Evolutionary conservation across 2,329 filamentous ascomycete genomes (phyloP).

Genomic region (Fusarium hainanense): DNA sequence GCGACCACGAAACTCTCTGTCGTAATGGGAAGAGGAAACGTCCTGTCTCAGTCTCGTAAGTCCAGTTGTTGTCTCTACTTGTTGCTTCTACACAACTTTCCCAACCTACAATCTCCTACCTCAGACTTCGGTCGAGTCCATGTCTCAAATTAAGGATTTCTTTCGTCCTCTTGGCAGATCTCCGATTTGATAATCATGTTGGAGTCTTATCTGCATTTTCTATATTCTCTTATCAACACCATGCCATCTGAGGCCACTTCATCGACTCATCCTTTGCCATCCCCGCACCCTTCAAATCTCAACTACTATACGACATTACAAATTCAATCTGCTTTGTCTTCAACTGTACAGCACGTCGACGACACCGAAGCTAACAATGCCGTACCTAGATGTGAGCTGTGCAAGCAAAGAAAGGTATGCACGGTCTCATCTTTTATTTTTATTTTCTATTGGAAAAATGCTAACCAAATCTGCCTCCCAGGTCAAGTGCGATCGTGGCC

Average conservation of each 20-base stretch:
- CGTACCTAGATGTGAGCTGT: constrained; percentile 74
- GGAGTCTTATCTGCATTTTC: constrained; percentile 40
- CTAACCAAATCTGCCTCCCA: constrained; percentile 47
- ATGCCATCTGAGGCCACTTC: constrained; percentile 35
- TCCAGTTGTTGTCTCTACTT: constrained; percentile 22
- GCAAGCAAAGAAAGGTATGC: constrained; percentile 81
- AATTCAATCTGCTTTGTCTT: constrained; percentile 32
- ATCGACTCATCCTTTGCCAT: constrained; percentile 29
- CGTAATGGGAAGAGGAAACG: constrained; percentile 66
- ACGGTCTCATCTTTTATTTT: neutral
- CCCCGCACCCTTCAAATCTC: constrained; percentile 27
- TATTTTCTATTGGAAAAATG: neutral
- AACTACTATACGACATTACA: constrained; percentile 20
- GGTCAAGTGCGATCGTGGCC: constrained; percentile 81
- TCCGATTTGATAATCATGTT: constrained; percentile 28
- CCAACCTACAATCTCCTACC: constrained; percentile 5
- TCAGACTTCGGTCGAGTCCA: constrained; percentile 5
- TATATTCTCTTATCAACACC: constrained; percentile 31
- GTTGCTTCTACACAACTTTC: constrained; percentile 25
- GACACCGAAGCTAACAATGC: constrained; percentile 52
- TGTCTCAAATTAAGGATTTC: constrained; percentile 15
- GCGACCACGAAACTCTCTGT: constrained; percentile 51
- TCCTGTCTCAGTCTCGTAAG: constrained; percentile 69
- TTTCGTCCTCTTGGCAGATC: constrained; percentile 9
- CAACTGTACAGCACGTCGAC: constrained; percentile 19